These are phyloP conservation scores for Kodamaea anthophila DNA, from an alignment of 1,139 yeast genomes.

Conservation along the genomic window DNA sequence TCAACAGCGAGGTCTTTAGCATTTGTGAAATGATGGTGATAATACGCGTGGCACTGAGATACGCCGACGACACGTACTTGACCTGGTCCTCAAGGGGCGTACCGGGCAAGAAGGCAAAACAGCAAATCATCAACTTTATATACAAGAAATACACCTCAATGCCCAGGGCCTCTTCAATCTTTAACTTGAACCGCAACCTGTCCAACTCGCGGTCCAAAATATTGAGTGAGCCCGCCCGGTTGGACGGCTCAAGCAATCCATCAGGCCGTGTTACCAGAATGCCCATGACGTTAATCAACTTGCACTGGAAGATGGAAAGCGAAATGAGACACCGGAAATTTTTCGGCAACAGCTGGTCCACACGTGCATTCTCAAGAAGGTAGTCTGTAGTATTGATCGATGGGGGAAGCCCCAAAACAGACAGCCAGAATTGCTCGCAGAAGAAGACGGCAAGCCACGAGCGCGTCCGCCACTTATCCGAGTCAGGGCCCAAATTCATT, in stretches of 20 bases:
- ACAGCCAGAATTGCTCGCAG: conserved; percentile 88
- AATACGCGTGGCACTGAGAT: conserved; percentile 73
- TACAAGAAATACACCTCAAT: conserved; percentile 80
- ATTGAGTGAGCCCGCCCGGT: conserved; percentile 73
- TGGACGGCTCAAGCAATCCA: conserved; percentile 80
- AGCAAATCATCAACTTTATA: conserved; percentile 74
- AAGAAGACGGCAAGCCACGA: conserved; percentile 89
- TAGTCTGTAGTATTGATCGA: conserved; percentile 75
- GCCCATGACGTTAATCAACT: conserved; percentile 81
- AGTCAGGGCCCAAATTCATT: conserved; percentile 75
- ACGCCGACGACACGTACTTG: conserved; percentile 76
- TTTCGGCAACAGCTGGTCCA: conserved; percentile 62
- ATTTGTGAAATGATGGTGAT: conserved; percentile 72
- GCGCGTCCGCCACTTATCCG: conserved; percentile 91
- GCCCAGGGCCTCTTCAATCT: conserved; percentile 53
- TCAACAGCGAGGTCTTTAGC: conserved; percentile 51
- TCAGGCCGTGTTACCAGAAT: conserved; percentile 84
- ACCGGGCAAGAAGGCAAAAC: conserved; percentile 88
- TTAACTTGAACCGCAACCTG: conserved; percentile 56
- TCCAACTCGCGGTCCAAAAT: conserved; percentile 76
- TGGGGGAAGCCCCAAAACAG: conserved; percentile 82
- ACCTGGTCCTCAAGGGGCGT: conserved; percentile 88
- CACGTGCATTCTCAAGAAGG: conserved; percentile 69
- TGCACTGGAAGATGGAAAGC: conserved; percentile 77
- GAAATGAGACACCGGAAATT: conserved; percentile 69